phyloP scores from a whole-genome alignment of 257 asterid species.

The Plantago major region DNA sequence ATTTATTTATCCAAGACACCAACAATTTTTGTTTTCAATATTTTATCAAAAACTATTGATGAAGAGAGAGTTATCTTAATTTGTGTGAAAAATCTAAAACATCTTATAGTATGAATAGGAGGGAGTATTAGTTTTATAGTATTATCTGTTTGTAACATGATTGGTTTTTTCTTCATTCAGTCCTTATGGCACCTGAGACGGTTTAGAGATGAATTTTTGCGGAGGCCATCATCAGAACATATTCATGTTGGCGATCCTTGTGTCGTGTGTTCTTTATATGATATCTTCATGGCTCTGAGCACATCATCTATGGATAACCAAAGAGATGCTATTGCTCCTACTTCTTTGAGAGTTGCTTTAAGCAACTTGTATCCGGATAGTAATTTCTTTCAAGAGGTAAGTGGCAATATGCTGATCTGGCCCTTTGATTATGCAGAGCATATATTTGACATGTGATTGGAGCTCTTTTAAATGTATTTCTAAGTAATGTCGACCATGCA shows the following conservation, averaged over 20 bases:
- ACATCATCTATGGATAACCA: constrained; percentile 41
- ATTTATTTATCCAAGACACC: too few species aligned
- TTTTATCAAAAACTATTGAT: too few species aligned
- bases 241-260: constrained; percentile 94
- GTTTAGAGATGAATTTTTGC: constrained; percentile 80
- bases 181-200: constrained; percentile 88
- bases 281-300: constrained; percentile 71
- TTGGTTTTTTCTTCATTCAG: constrained; percentile 30
- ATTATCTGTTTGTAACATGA: constrained; percentile 23
- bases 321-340: constrained; percentile 81
- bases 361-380: constrained; percentile 89
- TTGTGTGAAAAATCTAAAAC: too few species aligned
- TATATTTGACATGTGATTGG: not conserved
- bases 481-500: constrained; percentile 34
- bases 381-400: constrained; percentile 93
- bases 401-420: constrained; percentile 11
- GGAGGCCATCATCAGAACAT: constrained; percentile 63
- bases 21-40: too few species aligned
- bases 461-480: not conserved
- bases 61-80: too few species aligned
- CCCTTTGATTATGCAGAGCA: not conserved
- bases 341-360: constrained; percentile 80
- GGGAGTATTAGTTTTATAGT: constrained; percentile 16
- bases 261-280: constrained; percentile 78
- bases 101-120: too few species aligned